These are phyloP conservation scores for Xylona heveae DNA, from an alignment of 495 filamentous ascomycete species.

Conservation along the genomic window DNA sequence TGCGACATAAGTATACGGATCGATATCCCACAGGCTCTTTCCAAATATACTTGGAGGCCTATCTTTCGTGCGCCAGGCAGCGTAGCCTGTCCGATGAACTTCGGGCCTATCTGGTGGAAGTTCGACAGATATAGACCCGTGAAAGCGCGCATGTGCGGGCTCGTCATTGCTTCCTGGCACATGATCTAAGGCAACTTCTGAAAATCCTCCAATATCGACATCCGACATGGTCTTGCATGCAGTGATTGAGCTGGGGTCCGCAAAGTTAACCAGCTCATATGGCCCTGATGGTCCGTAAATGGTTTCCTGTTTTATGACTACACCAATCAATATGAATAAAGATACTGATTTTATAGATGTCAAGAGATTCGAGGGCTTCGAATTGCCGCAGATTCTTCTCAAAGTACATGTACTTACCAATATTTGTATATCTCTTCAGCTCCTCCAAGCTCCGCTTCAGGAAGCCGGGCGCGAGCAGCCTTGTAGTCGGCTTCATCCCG, in stretches of 20 bases:
- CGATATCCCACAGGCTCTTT: constrained; percentile 64
- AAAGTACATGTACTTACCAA: constrained; percentile 23
- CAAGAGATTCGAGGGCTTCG: not conserved
- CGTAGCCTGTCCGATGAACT: constrained; percentile 58
- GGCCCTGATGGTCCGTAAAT: constrained; percentile 27
- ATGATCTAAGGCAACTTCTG: constrained; percentile 48
- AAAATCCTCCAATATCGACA: constrained; percentile 67
- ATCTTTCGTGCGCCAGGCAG: constrained; percentile 60
- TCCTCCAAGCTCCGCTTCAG: constrained; percentile 42
- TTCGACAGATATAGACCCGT: constrained; percentile 71
- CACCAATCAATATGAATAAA: not conserved
- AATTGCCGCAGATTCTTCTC: not conserved
- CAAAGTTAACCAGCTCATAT: constrained; percentile 41
- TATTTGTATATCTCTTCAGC: constrained; percentile 32
- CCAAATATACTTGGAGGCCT: constrained; percentile 50
- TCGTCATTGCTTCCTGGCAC: constrained; percentile 24
- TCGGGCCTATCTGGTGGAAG: constrained; percentile 54
- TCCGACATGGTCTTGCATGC: constrained; percentile 75
- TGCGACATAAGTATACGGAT: constrained; percentile 70
- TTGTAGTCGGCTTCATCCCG: constrained; percentile 29
- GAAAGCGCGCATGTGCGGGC: constrained; percentile 49
- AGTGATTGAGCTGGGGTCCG: constrained; percentile 33
- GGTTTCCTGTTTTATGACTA: constrained; percentile 28
- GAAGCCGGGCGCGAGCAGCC: constrained; percentile 33
- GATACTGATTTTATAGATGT: constrained; percentile 1